A percentile compares a stretch with the other conserved stretches of the same genome.
Evolutionary conservation across 148 eudicot species (phyloP).

Genomic region (Vaccinium corymbosum): DNA sequence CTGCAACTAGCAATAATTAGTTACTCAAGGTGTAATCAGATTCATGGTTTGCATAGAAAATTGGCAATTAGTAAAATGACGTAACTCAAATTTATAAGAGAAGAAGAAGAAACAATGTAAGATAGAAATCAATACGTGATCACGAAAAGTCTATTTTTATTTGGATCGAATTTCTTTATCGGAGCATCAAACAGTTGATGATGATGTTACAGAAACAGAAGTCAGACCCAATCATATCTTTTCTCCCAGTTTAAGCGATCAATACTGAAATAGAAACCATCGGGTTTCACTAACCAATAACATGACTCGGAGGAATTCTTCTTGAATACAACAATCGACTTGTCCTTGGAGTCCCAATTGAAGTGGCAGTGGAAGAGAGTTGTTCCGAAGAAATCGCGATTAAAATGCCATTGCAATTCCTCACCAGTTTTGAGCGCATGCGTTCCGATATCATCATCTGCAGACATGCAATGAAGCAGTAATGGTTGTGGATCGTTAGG

Average conservation of each 20-base stretch:
- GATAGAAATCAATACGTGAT: not conserved
- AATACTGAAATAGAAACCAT: not conserved
- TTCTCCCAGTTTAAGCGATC: not conserved
- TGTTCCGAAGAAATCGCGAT: not conserved
- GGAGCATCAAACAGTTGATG: not conserved
- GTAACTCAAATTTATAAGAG: too few species aligned
- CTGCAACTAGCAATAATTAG: constrained; percentile 11
- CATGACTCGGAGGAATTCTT: not conserved
- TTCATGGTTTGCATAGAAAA: too few species aligned
- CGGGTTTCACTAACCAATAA: not conserved
- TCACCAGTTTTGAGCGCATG: not conserved
- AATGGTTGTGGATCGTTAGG: not conserved
- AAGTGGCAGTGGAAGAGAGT: not conserved
- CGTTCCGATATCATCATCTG: not conserved
- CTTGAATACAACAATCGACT: not conserved
- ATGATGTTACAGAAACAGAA: not conserved
- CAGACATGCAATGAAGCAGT: not conserved
- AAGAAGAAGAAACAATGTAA: too few species aligned
- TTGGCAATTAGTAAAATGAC: too few species aligned
- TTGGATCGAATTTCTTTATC: not conserved
- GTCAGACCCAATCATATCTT: not conserved
- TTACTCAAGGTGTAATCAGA: too few species aligned
- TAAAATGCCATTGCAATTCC: not conserved
- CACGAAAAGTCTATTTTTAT: not conserved
- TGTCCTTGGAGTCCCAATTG: not conserved